These are phyloP conservation scores for Zygosaccharomyces pseudobailii DNA, from an alignment of 1,139 yeast genomes.

Conservation along the genomic window DNA sequence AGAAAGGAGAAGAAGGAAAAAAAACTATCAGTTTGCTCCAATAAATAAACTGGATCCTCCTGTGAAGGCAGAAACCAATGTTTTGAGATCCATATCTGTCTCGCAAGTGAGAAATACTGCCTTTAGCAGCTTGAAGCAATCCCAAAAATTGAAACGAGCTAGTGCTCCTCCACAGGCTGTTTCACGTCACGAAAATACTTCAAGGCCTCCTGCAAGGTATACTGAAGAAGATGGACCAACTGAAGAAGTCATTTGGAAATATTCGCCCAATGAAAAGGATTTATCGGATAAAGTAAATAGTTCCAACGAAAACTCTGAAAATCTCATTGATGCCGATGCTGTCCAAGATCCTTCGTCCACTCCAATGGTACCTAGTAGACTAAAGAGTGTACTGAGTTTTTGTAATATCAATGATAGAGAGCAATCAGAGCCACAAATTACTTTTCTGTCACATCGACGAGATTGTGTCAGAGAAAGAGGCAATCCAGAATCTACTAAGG, in stretches of 20 bases:
- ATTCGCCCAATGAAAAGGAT: constrained; percentile 23
- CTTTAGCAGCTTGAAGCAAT: constrained; percentile 5
- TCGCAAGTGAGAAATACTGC: constrained; percentile 29
- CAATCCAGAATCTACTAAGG: constrained; percentile 7
- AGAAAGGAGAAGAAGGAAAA: constrained; percentile 13
- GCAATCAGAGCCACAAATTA: constrained; percentile 5
- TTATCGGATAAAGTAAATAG: constrained; percentile 15
- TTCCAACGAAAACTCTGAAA: constrained; percentile 16
- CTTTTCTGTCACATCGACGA: constrained; percentile 6
- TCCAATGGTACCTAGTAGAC: constrained; percentile 26
- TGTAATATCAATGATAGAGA: constrained; percentile 19
- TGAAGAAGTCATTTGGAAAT: constrained; percentile 33
- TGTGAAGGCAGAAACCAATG: constrained; percentile 11
- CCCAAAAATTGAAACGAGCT: constrained; percentile 1
- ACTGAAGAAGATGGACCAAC: constrained; percentile 17
- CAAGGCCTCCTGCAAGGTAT: background rate
- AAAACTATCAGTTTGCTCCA: constrained; percentile 31
- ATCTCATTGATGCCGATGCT: constrained; percentile 7
- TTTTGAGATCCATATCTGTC: constrained; percentile 29
- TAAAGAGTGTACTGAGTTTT: constrained; percentile 26
- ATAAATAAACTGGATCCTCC: constrained; percentile 21
- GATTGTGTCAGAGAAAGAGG: constrained; percentile 8
- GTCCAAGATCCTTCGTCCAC: constrained; percentile 29
- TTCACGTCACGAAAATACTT: background rate
- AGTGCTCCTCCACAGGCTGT: background rate